Evolutionary conservation across 2,329 filamentous ascomycete genomes (phyloP).

Genomic region (Helotiales sp.): DNA sequence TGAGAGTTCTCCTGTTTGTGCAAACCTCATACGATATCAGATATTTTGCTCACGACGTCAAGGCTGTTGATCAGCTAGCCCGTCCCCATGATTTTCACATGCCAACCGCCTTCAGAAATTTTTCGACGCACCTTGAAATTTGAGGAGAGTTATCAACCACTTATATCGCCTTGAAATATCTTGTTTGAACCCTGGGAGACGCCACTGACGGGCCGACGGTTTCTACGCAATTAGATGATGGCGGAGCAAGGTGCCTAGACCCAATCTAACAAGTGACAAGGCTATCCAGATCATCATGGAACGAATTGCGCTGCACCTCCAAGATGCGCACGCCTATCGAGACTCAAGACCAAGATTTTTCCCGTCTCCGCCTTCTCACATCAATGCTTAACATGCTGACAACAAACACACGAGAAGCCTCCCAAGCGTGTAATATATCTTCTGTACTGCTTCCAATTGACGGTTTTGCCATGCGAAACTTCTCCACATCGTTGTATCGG

Average conservation of each 20-base stretch:
- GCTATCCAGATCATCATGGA: neutral
- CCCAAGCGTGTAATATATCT: neutral
- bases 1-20: too few species aligned
- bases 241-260: neutral
- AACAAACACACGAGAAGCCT: neutral
- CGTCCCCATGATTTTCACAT: neutral
- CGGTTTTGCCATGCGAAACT: slow-evolving; percentile 3
- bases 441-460: neutral
- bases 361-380: neutral
- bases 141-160: neutral
- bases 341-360: neutral
- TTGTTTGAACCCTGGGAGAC: neutral
- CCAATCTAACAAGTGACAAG: neutral
- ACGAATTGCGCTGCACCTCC: neutral
- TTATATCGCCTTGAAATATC: neutral
- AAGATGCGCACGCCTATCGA: neutral
- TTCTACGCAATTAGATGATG: neutral
- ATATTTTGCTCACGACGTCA: neutral
- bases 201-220: neutral
- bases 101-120: neutral
- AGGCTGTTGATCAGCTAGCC: neutral
- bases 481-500: slow-evolving; percentile 5
- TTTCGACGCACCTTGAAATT: neutral
- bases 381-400: neutral
- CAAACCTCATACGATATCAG: neutral